Evolutionary conservation across 2,329 filamentous ascomycete genomes (phyloP).

Genomic region (Truncatella angustata): DNA sequence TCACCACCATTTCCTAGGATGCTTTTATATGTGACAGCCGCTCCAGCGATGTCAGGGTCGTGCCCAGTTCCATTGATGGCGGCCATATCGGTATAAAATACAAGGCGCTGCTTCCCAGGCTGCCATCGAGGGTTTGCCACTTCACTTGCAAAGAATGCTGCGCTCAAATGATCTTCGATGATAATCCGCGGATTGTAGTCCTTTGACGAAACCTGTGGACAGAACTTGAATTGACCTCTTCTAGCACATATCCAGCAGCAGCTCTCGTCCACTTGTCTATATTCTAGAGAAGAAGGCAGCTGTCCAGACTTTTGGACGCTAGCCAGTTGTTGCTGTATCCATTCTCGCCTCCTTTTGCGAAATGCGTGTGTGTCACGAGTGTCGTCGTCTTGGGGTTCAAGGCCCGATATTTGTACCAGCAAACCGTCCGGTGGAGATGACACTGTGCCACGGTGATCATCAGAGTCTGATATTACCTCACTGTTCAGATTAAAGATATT

Average conservation of each 20-base stretch:
- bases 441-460: no score
- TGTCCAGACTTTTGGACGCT: background rate
- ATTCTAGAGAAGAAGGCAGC: background rate
- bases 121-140: background rate
- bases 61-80: background rate
- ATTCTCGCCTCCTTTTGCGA: background rate
- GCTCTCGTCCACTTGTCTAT: background rate
- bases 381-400: background rate
- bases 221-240: background rate
- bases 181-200: background rate
- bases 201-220: background rate
- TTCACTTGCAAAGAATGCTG: background rate
- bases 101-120: background rate
- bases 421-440: no score
- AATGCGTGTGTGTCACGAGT: background rate
- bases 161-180: background rate
- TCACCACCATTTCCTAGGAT: background rate
- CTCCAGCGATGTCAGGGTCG: background rate
- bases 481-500: no score
- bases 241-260: background rate
- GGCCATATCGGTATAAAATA: background rate
- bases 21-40: background rate
- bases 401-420: no score
- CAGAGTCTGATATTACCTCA: no score
- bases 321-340: background rate